Conservation (phyloP, 495 filamentous ascomycete genomes). For the Lichina pygmaea region DNA sequence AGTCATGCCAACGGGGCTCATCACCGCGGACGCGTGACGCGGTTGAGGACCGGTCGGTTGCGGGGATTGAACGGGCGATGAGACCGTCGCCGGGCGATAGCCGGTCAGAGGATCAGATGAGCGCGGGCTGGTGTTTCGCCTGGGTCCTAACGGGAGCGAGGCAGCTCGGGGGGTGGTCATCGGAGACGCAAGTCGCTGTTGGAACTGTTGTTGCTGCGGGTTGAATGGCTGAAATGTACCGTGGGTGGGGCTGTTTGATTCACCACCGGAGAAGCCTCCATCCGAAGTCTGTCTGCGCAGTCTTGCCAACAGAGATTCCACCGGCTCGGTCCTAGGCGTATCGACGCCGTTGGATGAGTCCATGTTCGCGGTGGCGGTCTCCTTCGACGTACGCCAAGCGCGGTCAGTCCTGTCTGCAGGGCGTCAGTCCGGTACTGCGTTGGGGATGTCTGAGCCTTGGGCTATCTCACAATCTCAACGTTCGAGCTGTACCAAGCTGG, state of each 20-base stretch:
- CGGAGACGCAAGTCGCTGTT: not conserved
- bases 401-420: too few species aligned
- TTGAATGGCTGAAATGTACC: conserved; percentile 1
- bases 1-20: conserved; percentile 20
- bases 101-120: not conserved
- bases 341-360: not conserved
- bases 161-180: not conserved
- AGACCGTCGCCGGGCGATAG: conserved; percentile 1
- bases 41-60: not conserved
- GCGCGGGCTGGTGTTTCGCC: not conserved
- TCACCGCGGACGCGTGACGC: conserved; percentile 19
- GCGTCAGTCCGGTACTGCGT: too few species aligned
- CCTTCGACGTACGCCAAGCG: too few species aligned
- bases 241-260: not conserved
- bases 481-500: too few species aligned
- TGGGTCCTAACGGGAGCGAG: not conserved
- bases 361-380: too few species aligned
- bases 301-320: too few species aligned
- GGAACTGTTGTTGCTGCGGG: not conserved
- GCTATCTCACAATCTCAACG: too few species aligned
- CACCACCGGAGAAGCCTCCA: too few species aligned
- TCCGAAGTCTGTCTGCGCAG: too few species aligned
- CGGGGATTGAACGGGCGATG: conserved; percentile 3
- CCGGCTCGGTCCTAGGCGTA: not conserved
- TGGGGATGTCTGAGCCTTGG: too few species aligned